Conservation (phyloP, 2,329 filamentous ascomycete species). For the Macrophomina phaseolina region DNA sequence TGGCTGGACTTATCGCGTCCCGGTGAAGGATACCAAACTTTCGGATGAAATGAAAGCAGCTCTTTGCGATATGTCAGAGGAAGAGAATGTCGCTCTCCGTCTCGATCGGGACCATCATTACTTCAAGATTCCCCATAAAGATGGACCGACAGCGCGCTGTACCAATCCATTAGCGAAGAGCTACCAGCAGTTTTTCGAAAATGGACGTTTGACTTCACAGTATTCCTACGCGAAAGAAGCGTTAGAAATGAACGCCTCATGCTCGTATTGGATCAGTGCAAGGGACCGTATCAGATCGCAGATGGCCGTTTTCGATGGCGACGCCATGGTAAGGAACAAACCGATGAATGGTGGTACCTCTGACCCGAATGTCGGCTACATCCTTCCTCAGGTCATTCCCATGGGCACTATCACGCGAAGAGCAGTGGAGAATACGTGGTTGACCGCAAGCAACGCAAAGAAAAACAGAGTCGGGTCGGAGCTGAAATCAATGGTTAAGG, state of each 20-base stretch:
- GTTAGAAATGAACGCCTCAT: slow-evolving; percentile 97
- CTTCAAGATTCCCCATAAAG: slow-evolving; percentile 96
- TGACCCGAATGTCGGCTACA: slow-evolving; percentile 70
- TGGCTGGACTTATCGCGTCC: slow-evolving; percentile 90
- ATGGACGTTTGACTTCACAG: slow-evolving; percentile 83
- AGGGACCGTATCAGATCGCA: slow-evolving; percentile 93
- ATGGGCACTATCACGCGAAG: slow-evolving; percentile 97
- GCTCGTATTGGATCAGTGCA: slow-evolving; percentile 98
- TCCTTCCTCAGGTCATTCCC: slow-evolving; percentile 92
- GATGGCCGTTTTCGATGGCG: slow-evolving; percentile 85
- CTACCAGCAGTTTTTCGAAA: slow-evolving; percentile 90
- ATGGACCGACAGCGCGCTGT: slow-evolving; percentile 85
- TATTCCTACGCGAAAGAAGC: slow-evolving; percentile 92
- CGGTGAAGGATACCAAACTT: slow-evolving; percentile 35
- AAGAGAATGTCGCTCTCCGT: slow-evolving; percentile 68
- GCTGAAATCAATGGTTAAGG: slow-evolving; percentile 94
- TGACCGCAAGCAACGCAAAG: slow-evolving; percentile 97
- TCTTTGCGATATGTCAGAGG: slow-evolving; percentile 76
- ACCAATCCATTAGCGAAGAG: slow-evolving; percentile 88
- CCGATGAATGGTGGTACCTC: slow-evolving; percentile 31
- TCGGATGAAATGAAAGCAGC: slow-evolving; percentile 63
- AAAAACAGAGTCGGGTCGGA: slow-evolving; percentile 95
- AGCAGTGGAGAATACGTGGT: slow-evolving; percentile 97
- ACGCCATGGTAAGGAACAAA: slow-evolving; percentile 46
- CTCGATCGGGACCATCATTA: slow-evolving; percentile 72